Evolutionary conservation across 345 rosid genomes (phyloP).

Genomic region (Euphorbia lathyris): DNA sequence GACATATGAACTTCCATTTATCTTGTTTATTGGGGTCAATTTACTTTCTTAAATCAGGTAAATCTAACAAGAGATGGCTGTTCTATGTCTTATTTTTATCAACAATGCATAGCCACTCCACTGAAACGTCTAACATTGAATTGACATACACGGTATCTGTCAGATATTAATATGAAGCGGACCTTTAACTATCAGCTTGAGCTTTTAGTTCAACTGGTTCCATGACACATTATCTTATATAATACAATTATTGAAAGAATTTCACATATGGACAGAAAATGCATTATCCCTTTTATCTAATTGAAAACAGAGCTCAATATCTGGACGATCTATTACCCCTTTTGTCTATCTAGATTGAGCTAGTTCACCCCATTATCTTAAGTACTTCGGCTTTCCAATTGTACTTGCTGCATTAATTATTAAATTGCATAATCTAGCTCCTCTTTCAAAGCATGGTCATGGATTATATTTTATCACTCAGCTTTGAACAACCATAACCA

Average conservation of each 20-base stretch:
- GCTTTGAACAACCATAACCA: neutral
- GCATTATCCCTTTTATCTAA: too few relatives aligned
- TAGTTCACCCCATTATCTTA: neutral
- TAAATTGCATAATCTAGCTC: neutral
- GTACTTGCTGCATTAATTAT: neutral
- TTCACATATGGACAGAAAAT: too few relatives aligned
- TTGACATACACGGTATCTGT: neutral
- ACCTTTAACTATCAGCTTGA: too few relatives aligned
- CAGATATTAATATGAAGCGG: too few relatives aligned
- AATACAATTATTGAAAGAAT: neutral
- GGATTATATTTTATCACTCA: neutral
- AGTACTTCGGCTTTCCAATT: neutral
- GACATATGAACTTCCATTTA: too few relatives aligned
- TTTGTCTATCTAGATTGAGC: neutral
- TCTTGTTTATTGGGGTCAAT: too few relatives aligned
- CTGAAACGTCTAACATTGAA: neutral
- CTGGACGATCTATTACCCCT: too few relatives aligned
- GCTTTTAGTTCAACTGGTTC: too few relatives aligned
- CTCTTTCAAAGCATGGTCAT: neutral
- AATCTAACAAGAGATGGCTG: too few relatives aligned
- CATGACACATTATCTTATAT: neutral
- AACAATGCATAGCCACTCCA: conserved; percentile 1
- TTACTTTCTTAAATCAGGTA: too few relatives aligned
- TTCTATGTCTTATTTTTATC: neutral
- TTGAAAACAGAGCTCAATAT: too few relatives aligned